These are phyloP conservation scores for Macrotyloma uniflorum DNA, from an alignment of 306 rosid genomes.

Conservation along the genomic window DNA sequence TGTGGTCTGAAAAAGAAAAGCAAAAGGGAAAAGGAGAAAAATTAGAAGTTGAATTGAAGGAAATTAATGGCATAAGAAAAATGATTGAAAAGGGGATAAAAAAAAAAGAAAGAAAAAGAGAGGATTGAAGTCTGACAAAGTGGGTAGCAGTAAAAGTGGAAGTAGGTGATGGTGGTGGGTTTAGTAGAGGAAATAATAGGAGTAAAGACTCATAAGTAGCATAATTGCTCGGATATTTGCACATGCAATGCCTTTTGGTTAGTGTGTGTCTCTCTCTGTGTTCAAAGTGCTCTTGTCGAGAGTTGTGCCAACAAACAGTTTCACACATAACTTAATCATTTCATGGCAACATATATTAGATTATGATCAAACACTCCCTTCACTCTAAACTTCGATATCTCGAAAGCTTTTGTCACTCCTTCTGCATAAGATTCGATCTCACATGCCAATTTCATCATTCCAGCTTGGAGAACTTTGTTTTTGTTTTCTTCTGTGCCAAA, in stretches of 20 bases:
- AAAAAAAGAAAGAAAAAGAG: neutral
- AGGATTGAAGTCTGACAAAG: constrained; percentile 33
- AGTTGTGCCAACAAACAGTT: constrained; percentile 48
- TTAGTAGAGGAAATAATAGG: constrained; percentile 37
- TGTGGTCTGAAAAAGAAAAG: constrained; percentile 32
- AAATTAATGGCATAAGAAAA: constrained; percentile 25
- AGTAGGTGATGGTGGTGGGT: constrained; percentile 40
- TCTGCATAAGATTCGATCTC: constrained; percentile 67
- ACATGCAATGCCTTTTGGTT: constrained; percentile 59
- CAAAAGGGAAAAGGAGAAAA: constrained; percentile 19
- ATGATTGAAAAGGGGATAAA: neutral
- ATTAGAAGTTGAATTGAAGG: neutral
- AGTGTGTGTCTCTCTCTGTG: too few species aligned
- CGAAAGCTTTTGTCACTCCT: constrained; percentile 12
- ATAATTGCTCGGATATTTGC: constrained; percentile 41
- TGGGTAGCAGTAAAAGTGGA: constrained; percentile 39
- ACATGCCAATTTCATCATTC: constrained; percentile 71
- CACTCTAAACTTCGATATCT: constrained; percentile 26
- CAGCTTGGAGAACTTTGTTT: constrained; percentile 44
- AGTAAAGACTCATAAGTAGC: constrained; percentile 8
- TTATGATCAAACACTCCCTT: constrained; percentile 11
- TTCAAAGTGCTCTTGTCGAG: constrained; percentile 47
- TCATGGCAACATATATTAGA: constrained; percentile 37
- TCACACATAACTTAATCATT: constrained; percentile 46
- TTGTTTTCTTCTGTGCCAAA: constrained; percentile 43